These are phyloP conservation scores for Russula ochroleuca DNA, from an alignment of 768 basidiomycete genomes.

Conservation along the genomic window DNA sequence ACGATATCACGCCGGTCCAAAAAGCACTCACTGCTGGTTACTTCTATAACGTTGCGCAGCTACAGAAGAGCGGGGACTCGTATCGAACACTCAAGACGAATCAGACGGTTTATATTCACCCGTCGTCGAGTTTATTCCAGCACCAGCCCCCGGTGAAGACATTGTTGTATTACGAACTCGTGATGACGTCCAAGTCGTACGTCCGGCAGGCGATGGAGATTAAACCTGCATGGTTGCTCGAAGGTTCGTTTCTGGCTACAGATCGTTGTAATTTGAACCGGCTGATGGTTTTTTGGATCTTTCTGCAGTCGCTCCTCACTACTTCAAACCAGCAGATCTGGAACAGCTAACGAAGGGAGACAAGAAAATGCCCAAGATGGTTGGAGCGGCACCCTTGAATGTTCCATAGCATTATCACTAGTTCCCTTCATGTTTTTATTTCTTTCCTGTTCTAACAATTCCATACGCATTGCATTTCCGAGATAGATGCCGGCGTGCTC, in stretches of 20 bases:
- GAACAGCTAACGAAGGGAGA: slow-evolving; percentile 77
- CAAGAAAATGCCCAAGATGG: slow-evolving; percentile 93
- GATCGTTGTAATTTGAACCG: slow-evolving; percentile 9
- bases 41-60: slow-evolving; percentile 90
- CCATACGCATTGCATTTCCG: neutral
- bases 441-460: slow-evolving; percentile 3
- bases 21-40: slow-evolving; percentile 95
- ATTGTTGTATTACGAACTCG: slow-evolving; percentile 92
- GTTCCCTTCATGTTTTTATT: slow-evolving; percentile 2
- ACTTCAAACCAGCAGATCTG: slow-evolving; percentile 83
- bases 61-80: slow-evolving; percentile 95
- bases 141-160: slow-evolving; percentile 91
- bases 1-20: slow-evolving; percentile 89
- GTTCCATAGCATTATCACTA: slow-evolving; percentile 12
- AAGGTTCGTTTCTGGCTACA: slow-evolving; percentile 51
- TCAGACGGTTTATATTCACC: slow-evolving; percentile 96
- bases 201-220: slow-evolving; percentile 99
- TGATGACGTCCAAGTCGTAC: slow-evolving; percentile 96
- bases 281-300: slow-evolving; percentile 7
- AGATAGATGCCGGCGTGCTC: neutral
- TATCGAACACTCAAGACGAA: slow-evolving; percentile 95
- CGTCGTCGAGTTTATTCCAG: slow-evolving; percentile 92
- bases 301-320: slow-evolving; percentile 83
- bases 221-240: slow-evolving; percentile 89
- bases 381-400: slow-evolving; percentile 34